A percentile compares a stretch with the other conserved stretches of the same genome.
Evolutionary conservation across 2,329 filamentous ascomycete species (phyloP).

Genomic region (Podosphaera xanthii): DNA sequence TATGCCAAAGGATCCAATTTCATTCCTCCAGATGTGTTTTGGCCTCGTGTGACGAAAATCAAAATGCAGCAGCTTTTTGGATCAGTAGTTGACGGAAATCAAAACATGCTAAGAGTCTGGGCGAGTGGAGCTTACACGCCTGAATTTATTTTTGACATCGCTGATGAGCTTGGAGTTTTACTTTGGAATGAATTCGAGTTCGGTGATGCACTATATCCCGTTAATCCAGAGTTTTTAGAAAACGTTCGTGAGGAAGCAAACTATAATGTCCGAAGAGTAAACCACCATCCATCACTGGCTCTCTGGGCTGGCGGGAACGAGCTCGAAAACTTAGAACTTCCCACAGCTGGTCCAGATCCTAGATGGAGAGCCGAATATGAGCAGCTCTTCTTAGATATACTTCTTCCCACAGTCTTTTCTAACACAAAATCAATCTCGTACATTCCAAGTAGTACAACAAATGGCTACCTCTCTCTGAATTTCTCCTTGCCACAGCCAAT

Average conservation of each 20-base stretch:
- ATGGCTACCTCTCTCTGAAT: constrained; percentile 32
- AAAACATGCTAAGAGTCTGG: constrained; percentile 43
- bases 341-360: constrained; percentile 14
- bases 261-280: constrained; percentile 36
- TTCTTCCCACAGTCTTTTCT: constrained; percentile 31
- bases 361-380: constrained; percentile 25
- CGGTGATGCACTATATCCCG: constrained; percentile 35
- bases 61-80: constrained; percentile 30
- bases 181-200: constrained; percentile 43
- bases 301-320: constrained; percentile 35
- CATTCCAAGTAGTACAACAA: constrained; percentile 33
- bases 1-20: constrained; percentile 43
- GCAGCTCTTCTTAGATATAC: constrained; percentile 29
- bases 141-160: constrained; percentile 39
- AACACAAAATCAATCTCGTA: constrained; percentile 37
- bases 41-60: constrained; percentile 31
- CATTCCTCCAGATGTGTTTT: constrained; percentile 38
- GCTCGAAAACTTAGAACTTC: constrained; percentile 29
- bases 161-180: constrained; percentile 35
- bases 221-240: constrained; percentile 27
- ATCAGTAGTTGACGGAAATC: constrained; percentile 31
- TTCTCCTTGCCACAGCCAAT: constrained; percentile 29
- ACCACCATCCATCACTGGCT: constrained; percentile 33
- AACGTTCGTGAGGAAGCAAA: constrained; percentile 31
- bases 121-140: constrained; percentile 34